Base-by-base conservation (phyloP, 352 stramenopile species). In the Globisporangium cederbergense region DNA sequence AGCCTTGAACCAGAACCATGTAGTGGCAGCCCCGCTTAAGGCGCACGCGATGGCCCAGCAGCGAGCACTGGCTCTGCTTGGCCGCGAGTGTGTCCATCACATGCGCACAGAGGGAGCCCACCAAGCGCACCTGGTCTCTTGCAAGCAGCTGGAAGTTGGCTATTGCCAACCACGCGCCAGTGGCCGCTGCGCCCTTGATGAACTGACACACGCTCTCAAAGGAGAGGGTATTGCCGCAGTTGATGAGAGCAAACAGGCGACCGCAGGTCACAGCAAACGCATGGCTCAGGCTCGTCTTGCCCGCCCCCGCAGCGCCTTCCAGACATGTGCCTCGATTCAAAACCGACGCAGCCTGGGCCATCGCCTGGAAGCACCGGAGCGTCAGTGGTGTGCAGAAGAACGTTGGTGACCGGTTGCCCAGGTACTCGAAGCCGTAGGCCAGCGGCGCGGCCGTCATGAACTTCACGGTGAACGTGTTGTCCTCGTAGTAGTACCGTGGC, bases 351-450 rank as follows among this genome's bases (percentile, higher is more conserved):
- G 72, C 64, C 5, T 86, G 76, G 4, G 71, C 72, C 6, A 92
- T 73, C 2, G 75, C 58, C 22, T 89, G 79, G 45, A 79, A 89
- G 38, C 81, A 92, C 6, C 83, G 73, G 11, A 92, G 59, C 4
- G 81, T 90, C 11, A 92, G 58, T 2, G 83, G 81, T 2, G 73
- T 82, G 18, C 88, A 53, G 30, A 83, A 64, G n/a, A 89, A 64
- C 8, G 69, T 49, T 8, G 64, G 43, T 2, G 72, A 66, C 20
- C 64, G 59, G 62, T 90, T 92, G 3, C 83, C 86, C 2, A 79
- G 55, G 43, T 92, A 94, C 60, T 94, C 86, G 38, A 90, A 84
- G 0, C 86, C 86, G 34, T 92, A 92, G 10, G 69, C 58, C 25
- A 93, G 60, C 30, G 68, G 63, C 0, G 76, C 58, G 4, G 77